Conservation (phyloP, 306 rosid genomes). For the Trichosanthes cucumerina region DNA sequence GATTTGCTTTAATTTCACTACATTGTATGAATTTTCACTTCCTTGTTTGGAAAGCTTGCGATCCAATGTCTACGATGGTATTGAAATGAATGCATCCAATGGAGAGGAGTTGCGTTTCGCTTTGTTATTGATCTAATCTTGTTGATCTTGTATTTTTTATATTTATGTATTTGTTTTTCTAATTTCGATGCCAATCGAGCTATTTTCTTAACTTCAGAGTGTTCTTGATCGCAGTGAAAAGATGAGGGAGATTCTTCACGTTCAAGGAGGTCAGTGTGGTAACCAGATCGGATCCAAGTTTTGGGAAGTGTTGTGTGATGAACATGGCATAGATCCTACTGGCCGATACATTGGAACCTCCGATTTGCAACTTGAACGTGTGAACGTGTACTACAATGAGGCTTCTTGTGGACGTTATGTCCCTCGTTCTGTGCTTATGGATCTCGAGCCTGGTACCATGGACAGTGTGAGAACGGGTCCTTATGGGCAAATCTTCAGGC, state of each 20-base stretch:
- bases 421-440: not conserved
- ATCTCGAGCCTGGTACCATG: slow-evolving; percentile 1
- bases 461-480: not conserved
- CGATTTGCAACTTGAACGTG: slow-evolving; percentile 1
- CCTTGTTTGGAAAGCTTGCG: not conserved
- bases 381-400: slow-evolving; percentile 1
- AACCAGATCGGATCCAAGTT: slow-evolving; percentile 8
- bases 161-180: not conserved
- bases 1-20: not conserved
- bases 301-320: slow-evolving; percentile 3
- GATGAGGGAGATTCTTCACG: slow-evolving; percentile 2
- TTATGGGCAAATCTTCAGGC: slow-evolving; percentile 4
- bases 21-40: not conserved
- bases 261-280: slow-evolving; percentile 5
- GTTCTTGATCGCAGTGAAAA: not conserved
- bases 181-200: not conserved
- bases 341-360: slow-evolving; percentile 5
- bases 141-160: not conserved
- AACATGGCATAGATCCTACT: slow-evolving; percentile 4
- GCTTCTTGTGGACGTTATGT: not conserved
- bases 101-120: not conserved
- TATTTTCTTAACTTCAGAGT: not conserved
- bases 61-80: not conserved
- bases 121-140: not conserved
- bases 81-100: not conserved